These are phyloP conservation scores for Termitomyces sp. DNA, from an alignment of 768 basidiomycete genomes.

Conservation along the genomic window DNA sequence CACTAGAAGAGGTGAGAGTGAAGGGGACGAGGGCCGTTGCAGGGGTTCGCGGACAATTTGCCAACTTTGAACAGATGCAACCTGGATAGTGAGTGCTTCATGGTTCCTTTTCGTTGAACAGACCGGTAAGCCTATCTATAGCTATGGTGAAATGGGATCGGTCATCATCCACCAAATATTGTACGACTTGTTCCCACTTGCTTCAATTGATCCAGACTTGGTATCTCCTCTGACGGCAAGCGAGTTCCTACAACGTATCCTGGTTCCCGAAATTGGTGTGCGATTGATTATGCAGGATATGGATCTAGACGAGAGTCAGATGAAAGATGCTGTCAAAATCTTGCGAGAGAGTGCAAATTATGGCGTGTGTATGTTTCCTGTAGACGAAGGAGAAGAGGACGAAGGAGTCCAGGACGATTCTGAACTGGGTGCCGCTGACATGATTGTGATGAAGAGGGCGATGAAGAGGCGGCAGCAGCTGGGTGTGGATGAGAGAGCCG, in stretches of 20 bases:
- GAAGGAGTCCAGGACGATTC: slow-evolving; percentile 23
- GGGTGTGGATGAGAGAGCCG: slow-evolving; percentile 34
- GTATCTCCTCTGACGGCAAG: slow-evolving; percentile 63
- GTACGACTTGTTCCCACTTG: slow-evolving; percentile 67
- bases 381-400: slow-evolving; percentile 47
- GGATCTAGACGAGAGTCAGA: slow-evolving; percentile 31
- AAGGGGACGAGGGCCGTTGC: slow-evolving; percentile 63
- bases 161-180: slow-evolving; percentile 77
- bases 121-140: slow-evolving; percentile 23
- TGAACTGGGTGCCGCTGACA: slow-evolving; percentile 42
- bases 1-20: slow-evolving; percentile 54
- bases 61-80: slow-evolving; percentile 75
- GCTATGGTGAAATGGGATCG: slow-evolving; percentile 84
- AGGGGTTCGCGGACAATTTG: slow-evolving; percentile 71
- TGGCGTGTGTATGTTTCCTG: slow-evolving; percentile 84
- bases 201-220: slow-evolving; percentile 44
- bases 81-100: slow-evolving; percentile 75
- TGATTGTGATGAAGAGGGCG: slow-evolving; percentile 50
- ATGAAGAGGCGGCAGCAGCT: slow-evolving; percentile 47
- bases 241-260: slow-evolving; percentile 76
- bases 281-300: slow-evolving; percentile 81
- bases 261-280: slow-evolving; percentile 87
- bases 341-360: slow-evolving; percentile 76
- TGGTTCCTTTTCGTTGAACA: not conserved
- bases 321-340: slow-evolving; percentile 47